Conservation (phyloP, 2,329 filamentous ascomycete species). For the Geosmithia putterillii region DNA sequence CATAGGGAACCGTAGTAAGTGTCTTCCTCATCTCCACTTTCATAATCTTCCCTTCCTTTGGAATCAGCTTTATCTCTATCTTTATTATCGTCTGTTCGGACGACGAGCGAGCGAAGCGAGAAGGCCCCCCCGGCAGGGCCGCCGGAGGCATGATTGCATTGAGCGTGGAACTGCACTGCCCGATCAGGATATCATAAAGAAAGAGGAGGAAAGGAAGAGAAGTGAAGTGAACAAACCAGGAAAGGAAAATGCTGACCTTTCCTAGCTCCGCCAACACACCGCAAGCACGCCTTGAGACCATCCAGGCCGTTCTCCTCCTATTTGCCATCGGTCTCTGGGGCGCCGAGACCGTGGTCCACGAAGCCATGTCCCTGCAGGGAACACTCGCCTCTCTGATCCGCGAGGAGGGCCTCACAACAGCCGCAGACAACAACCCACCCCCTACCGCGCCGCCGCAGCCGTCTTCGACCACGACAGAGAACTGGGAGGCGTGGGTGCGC, state of each 20-base stretch:
- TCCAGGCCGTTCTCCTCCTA: constrained; percentile 49
- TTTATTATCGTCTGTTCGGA: no score
- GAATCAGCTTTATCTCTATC: neutral
- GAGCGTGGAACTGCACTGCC: no score
- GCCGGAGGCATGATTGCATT: no score
- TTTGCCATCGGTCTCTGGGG: constrained; percentile 51
- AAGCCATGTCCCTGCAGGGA: constrained; percentile 47
- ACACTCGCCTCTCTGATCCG: constrained; percentile 44
- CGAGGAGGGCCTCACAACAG: constrained; percentile 39
- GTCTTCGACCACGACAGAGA: constrained; percentile 28
- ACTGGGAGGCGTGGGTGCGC: constrained; percentile 50
- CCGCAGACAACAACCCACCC: no score
- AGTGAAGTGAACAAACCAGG: no score
- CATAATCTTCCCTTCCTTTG: no score
- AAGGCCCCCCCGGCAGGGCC: no score
- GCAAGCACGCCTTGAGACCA: constrained; percentile 49
- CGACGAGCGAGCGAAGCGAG: no score
- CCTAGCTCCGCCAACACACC: constrained; percentile 44
- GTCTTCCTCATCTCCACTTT: no score
- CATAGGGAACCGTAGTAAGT: constrained; percentile 47
- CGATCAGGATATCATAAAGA: neutral
- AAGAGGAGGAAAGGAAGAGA: neutral
- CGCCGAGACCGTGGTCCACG: constrained; percentile 45
- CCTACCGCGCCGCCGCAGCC: no score
- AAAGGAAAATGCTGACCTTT: neutral